phyloP scores from a whole-genome alignment of 805 yeast genomes.

The Henningerozyma blattae region DNA sequence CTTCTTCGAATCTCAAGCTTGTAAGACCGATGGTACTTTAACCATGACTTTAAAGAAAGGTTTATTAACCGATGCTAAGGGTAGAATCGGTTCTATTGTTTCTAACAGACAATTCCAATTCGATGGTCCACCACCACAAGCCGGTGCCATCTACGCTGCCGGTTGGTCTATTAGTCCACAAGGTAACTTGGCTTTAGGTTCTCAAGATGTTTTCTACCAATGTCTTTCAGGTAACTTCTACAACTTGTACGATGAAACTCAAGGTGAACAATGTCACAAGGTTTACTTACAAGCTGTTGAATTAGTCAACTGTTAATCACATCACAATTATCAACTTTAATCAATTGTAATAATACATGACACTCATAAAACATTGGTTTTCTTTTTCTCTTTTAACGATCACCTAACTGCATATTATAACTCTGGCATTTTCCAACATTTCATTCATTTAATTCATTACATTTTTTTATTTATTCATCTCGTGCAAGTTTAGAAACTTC shows the following conservation, averaged over 20 bases:
- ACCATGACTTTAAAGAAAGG: slow-evolving; percentile 35
- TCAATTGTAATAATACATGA: too few species aligned
- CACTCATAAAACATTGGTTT: too few species aligned
- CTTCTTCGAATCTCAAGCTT: slow-evolving; percentile 17
- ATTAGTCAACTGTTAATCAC: slow-evolving; percentile 26
- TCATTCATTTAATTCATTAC: too few species aligned
- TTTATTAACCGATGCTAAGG: slow-evolving; percentile 37
- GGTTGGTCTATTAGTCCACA: slow-evolving; percentile 43
- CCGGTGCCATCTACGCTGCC: slow-evolving; percentile 45
- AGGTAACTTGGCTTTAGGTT: slow-evolving; percentile 46
- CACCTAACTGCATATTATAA: too few species aligned
- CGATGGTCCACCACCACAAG: slow-evolving; percentile 66
- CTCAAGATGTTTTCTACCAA: slow-evolving; percentile 42
- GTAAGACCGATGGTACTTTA: slow-evolving; percentile 32
- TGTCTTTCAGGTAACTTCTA: slow-evolving; percentile 55
- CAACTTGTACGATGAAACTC: slow-evolving; percentile 47
- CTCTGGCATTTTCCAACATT: too few species aligned
- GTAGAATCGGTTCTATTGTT: slow-evolving; percentile 57
- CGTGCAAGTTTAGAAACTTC: too few species aligned
- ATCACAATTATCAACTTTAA: too few species aligned
- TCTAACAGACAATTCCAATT: slow-evolving; percentile 64
- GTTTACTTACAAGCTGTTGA: slow-evolving; percentile 41
- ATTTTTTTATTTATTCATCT: too few species aligned
- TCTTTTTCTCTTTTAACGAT: too few species aligned
- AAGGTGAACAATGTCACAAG: slow-evolving; percentile 43